Evolutionary conservation across 139 green algal species (phyloP), one percentile per base, ranked within the genome.

Genomic region (Volvox africanus): DNA sequence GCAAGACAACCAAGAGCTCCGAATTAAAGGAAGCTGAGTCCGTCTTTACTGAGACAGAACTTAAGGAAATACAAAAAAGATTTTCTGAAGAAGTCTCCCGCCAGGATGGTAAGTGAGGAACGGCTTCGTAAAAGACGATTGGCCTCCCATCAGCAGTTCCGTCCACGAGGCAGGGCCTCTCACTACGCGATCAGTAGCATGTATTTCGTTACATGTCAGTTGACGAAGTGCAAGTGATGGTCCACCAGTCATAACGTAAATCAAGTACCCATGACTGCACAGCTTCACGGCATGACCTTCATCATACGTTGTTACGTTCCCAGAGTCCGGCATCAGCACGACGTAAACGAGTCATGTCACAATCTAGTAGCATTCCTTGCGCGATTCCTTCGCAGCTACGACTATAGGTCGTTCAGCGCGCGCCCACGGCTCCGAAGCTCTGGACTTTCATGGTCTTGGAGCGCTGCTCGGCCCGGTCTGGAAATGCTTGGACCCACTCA

Each of bases 21-120:
- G 85, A 55, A 12, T 28, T 82, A 11, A 89, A 82, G 71, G 85
- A 82, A 61, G 69, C 85, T 0, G 85, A 89, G 26, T 55, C 85
- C 37, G 37, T 50, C 1, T 89, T 89, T 33, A 82, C 85, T 9
- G 69, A 32, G 1, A 9, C 20, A 19, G 85, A 89, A 30, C 44
- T 82, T 2, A 82, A 82, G 85, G 26, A 71, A 11, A 5, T 89
- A 30, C 17, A 73, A n/a, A 44, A 65, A 9, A 44, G 55, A 5
- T 89, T n/a, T 13, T 16, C 13, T 1, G 37, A 67, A 2, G 69
- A 61, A 12, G 18, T 82, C 1, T 30, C 44, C 0, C 69, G n/a
- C 32, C 69, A 82, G 13, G 16, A 30, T 33, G 85, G 85, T 82
- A 12, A 32, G 85, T 73, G 21, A 28, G 65, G 21, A 73, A 28